Base-by-base conservation (phyloP, 306 rosid genomes). In the Sophora flavescens region DNA sequence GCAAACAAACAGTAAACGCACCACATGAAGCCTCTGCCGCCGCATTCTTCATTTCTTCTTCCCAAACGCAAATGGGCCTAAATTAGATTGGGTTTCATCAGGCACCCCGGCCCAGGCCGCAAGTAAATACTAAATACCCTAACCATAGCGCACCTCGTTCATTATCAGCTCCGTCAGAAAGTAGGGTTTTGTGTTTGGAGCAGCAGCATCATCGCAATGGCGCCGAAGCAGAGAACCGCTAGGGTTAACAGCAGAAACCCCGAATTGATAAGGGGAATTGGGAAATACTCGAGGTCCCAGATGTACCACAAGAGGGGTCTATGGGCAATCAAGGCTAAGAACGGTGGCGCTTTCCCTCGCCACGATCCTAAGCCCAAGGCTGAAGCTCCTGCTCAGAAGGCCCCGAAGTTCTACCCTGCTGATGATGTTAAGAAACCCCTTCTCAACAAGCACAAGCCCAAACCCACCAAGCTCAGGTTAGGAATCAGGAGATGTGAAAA, bases 261-360 rank as follows among this genome's bases (percentile, higher is more conserved):
- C 1, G 93, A 87, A 42, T 72, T 89, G 39, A 83, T 89, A 6
- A 50, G 93, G 36, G 93, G 93, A 1, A 79, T 89, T 9, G 89
- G 93, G 4, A 89, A 87, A 62, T 83, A 81, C 80, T 83, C 93
- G 0, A 77, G 86, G 52, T 89, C 91, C 0, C 4, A 82, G 45
- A 89, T 87, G 93, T 89, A 89, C 77, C 93, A 89, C 78, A 89
- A 89, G 74, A 77, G 93, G 6, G 93, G 93, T 10, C 82, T 89
- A 0, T 89, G 91, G 93, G 93, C 93, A 2, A 87, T 89, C 78
- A 89, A 89, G 84, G 93, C 93, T 8, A 89, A 89, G 44, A 70
- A 89, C 39, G 93, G 93, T 4, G 93, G 91, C 36, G 30, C 8
- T 18, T 85, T 89, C 60, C 93, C 93, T 10, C 85, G 78, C 17